Base-by-base conservation (phyloP, 2,329 filamentous ascomycete species). In the Phymatotrichopsis omnivora region DNA sequence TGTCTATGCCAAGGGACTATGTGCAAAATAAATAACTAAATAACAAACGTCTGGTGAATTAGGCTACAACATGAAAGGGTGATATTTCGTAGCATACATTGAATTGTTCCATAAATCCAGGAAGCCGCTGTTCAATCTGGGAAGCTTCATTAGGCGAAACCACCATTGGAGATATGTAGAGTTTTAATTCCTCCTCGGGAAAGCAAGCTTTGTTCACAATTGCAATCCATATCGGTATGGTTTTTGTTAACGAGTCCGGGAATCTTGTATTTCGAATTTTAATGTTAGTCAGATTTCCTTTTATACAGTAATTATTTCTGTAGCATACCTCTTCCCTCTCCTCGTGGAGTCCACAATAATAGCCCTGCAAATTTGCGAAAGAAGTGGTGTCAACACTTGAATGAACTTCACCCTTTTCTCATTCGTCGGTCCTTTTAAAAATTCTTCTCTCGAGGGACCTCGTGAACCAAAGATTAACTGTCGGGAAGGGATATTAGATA, bases 171-270 rank as follows among this genome's bases (percentile, higher is more conserved):
- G 86, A 84, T 4, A 83, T 81, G 57, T 78, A 73, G 6, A 96
- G 70, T 1, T 63, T 56, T 58, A 80, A 69, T 14, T 58, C 55
- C 3, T 67, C 55, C 16, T 69, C 64, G 0, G 82, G 80, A 61
- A 94, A 93, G 4, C 96, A 67, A 3, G 77, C 68, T 35, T 74
- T 71, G 64, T 96, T 96, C 57, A 95, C 65, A 14, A 95, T 84
- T 51, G 80, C 76, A 63, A 83, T 87, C 91, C 91, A 98, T 52
- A 94, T 83, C 2, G 91, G 89, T 20, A 96, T 71, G 0, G 91
- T 96, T 64, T 94, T 95, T 57, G 82, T 85, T 14, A 98, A 72
- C 12, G 91, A 87, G 65, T 98, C 91, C 1, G 91, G 89, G 78
- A 96, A 93, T 57, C 46, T 49, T 40, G 39, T 16, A n/a, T 45